Evolutionary conservation across 2,329 filamentous ascomycete genomes (phyloP).

Genomic region (Leptographium wingfieldii): DNA sequence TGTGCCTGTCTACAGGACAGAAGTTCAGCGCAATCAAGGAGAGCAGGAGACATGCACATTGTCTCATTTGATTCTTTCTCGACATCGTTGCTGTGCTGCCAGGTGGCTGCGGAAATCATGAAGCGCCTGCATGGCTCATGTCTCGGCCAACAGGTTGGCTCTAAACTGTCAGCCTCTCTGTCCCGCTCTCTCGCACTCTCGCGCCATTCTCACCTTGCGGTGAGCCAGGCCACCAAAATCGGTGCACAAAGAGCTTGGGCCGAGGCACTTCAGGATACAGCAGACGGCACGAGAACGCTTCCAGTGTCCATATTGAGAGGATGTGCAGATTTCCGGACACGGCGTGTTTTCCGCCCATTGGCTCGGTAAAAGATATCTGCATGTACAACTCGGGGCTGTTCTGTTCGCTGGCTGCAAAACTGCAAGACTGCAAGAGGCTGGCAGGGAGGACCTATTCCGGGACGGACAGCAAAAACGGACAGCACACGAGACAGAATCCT

Average conservation of each 20-base stretch:
- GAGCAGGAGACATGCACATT: too few relatives aligned
- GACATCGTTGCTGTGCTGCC: too few relatives aligned
- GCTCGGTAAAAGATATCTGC: not conserved
- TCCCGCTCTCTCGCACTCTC: not conserved
- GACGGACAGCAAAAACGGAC: not conserved
- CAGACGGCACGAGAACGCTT: too few relatives aligned
- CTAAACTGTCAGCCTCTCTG: too few relatives aligned
- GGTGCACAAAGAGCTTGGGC: not conserved
- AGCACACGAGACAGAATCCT: not conserved
- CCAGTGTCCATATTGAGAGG: not conserved
- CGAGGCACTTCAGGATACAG: too few relatives aligned
- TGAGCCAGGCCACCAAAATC: not conserved
- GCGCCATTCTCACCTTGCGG: too few relatives aligned
- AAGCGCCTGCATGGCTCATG: too few relatives aligned
- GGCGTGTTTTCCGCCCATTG: not conserved
- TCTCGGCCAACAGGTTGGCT: not conserved
- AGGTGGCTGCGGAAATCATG: too few relatives aligned
- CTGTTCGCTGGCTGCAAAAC: not conserved
- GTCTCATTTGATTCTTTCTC: too few relatives aligned
- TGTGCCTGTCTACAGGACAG: not conserved
- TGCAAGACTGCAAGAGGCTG: too few relatives aligned
- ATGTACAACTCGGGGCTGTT: not conserved
- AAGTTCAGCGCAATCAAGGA: not conserved
- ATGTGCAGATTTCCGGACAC: not conserved
- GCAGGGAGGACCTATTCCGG: not conserved